These are phyloP conservation scores for Tylopilus orsonianus DNA, from an alignment of 1,284 basidiomycete species.

Conservation along the genomic window DNA sequence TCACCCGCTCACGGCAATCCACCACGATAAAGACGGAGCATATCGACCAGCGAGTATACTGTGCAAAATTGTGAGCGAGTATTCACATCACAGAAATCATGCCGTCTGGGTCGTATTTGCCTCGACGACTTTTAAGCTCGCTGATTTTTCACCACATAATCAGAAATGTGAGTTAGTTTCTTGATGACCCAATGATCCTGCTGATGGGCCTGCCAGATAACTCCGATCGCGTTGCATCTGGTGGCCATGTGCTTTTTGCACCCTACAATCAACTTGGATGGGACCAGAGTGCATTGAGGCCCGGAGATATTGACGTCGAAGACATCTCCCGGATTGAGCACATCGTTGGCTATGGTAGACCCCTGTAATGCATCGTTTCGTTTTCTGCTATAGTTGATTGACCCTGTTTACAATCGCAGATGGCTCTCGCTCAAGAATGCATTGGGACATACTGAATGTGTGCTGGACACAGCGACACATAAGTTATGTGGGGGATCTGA, in stretches of 20 bases:
- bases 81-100: not conserved
- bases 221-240: not conserved
- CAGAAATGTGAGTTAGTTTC: not conserved
- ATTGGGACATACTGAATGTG: not conserved
- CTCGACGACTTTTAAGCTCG: slow-evolving; percentile 13
- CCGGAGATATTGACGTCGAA: not conserved
- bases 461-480: not conserved
- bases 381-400: not conserved
- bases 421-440: slow-evolving; percentile 1
- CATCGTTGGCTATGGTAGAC: slow-evolving; percentile 3
- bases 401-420: not conserved
- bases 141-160: slow-evolving; percentile 8
- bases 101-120: slow-evolving; percentile 16
- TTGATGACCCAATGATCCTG: not conserved
- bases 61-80: slow-evolving; percentile 3
- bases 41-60: slow-evolving; percentile 8
- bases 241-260: slow-evolving; percentile 2
- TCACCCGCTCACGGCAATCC: not conserved
- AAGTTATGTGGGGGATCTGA: slow-evolving; percentile 3
- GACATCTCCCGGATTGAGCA: not conserved
- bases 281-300: not conserved
- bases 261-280: not conserved
- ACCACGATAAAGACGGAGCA: not conserved
- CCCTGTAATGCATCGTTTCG: not conserved
- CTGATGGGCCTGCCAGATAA: not conserved